These are phyloP conservation scores for Cucumis melo DNA, from an alignment of 306 rosid genomes.

Conservation along the genomic window DNA sequence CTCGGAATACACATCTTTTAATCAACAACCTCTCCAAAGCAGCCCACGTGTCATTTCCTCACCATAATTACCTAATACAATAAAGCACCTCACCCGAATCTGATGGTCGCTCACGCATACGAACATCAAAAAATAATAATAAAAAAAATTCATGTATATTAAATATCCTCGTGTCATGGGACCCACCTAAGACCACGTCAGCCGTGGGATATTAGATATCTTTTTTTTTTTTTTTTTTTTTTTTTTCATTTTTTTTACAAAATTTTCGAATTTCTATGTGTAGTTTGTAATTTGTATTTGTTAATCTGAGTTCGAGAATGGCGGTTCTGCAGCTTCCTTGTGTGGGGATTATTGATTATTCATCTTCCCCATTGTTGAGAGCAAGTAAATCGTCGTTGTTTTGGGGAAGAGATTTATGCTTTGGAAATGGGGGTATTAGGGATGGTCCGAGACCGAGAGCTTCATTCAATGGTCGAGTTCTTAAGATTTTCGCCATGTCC, in stretches of 20 bases:
- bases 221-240: not conserved
- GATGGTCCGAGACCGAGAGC: not conserved
- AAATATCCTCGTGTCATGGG: constrained; percentile 1
- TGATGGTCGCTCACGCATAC: not conserved
- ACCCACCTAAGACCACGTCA: constrained; percentile 24
- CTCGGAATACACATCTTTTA: not conserved
- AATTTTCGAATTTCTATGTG: not conserved
- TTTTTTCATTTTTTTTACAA: too few species aligned
- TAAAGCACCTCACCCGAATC: not conserved
- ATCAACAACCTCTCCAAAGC: not conserved
- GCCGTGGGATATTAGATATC: constrained; percentile 4
- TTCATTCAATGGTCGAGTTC: constrained; percentile 12
- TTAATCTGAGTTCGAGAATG: constrained; percentile 19
- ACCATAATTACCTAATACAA: not conserved
- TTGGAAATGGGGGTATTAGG: not conserved
- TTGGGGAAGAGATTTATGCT: constrained; percentile 22
- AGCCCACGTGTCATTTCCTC: not conserved
- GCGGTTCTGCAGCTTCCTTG: constrained; percentile 31
- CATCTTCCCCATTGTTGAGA: constrained; percentile 11
- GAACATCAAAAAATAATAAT: not conserved
- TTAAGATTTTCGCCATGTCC: constrained; percentile 42
- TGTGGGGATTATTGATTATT: constrained; percentile 14
- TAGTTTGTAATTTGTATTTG: not conserved
- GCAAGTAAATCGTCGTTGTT: constrained; percentile 18
- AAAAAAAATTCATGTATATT: not conserved